Evolutionary conservation across 768 basidiomycete species (phyloP).

Genomic region (Cubamyces sp.): DNA sequence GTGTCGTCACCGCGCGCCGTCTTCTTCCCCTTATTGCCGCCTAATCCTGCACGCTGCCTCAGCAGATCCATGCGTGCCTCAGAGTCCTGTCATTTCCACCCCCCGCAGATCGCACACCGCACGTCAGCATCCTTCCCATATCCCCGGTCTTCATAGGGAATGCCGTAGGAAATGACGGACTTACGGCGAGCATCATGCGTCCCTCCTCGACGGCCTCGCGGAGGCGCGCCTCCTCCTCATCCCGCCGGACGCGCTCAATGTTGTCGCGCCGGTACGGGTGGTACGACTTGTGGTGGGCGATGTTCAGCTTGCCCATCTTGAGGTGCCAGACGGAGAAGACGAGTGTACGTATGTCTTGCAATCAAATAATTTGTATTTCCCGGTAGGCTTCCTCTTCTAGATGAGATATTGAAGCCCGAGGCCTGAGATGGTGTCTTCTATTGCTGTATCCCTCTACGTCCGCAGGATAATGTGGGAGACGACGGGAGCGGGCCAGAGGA

Average conservation of each 20-base stretch:
- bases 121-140: background rate
- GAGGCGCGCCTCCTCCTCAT: conserved; percentile 77
- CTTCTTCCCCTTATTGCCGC: conserved; percentile 23
- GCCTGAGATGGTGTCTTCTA: too few relatives aligned
- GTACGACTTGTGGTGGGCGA: conserved; percentile 91
- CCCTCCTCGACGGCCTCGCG: conserved; percentile 75
- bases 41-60: conserved; percentile 59
- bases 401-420: too few relatives aligned
- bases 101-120: conserved; percentile 9
- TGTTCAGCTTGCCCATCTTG: conserved; percentile 82
- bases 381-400: too few relatives aligned
- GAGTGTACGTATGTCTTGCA: too few relatives aligned
- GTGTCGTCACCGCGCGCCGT: conserved; percentile 39
- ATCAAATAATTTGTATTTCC: too few relatives aligned
- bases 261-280: conserved; percentile 87
- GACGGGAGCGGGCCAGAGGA: background rate
- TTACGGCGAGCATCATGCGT: conserved; percentile 69
- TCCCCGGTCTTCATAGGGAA: background rate
- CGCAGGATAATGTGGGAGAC: background rate
- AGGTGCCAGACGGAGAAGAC: background rate
- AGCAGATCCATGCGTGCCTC: conserved; percentile 75
- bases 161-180: conserved; percentile 30
- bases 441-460: too few relatives aligned
- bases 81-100: conserved; percentile 56
- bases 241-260: conserved; percentile 75